Base-by-base conservation (phyloP, 306 rosid genomes). In the Elaeagnus macrophylla region DNA sequence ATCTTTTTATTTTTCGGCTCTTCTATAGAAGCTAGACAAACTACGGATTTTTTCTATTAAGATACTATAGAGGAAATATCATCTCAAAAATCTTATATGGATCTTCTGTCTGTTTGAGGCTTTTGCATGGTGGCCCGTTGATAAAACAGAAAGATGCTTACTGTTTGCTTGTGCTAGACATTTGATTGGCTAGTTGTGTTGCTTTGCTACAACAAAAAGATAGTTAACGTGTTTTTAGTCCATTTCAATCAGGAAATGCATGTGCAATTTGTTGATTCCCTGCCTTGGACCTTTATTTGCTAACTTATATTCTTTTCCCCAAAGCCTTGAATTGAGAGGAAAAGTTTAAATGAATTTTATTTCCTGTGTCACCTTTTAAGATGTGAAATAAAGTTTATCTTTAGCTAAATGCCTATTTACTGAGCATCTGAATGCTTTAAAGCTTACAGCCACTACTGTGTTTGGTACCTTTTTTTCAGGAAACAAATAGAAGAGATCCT, bases 401-500 rank as follows among this genome's bases (percentile, higher is more conserved):
- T 14, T 4, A 8, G 17, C 49, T 4, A 13, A 1, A 11, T 44
- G 14, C 6, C 18, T 16, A 7, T 49, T 51, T 25, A 40, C 42
- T 14, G 44, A 20, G 8, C 15, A 18, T 52, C 14, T 8, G 66
- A 32, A 51, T 20, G 12, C 14, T n/a, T 41, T 39, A 54, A 43
- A 37, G 6, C 44, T 44, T 40, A 10, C 18, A n/a, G 7, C 17
- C 15, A 45, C n/a, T 10, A 37, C 11, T 59, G 32, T 72, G 69
- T 41, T 60, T 66, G 76, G 47, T 60, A n/a, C 52, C 71, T 56
- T 72, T 65, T 70, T 65, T 63, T n/a, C 89, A 91, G 99, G 81
- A 91, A 82, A 80, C 99, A 87, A 72, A 85, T 91, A 18, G 99
- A 91, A 83, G 99, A 91, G 69, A 87, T 87, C 72, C 93, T 84